Conservation (phyloP, 768 basidiomycete genomes). For the Russula sp. region DNA sequence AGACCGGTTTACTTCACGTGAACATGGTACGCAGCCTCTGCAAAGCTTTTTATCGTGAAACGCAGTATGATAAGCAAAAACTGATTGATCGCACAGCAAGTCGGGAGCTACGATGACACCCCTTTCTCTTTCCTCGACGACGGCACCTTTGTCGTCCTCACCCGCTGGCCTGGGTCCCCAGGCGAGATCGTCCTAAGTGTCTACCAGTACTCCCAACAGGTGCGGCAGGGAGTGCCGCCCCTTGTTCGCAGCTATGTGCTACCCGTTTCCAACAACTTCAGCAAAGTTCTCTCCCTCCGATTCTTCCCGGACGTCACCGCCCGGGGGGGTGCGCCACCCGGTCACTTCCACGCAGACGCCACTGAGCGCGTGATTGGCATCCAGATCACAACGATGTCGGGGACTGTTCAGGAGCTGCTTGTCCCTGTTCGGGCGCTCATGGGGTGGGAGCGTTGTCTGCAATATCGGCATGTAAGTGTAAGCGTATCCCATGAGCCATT, state of each 20-base stretch:
- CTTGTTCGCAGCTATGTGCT: background rate
- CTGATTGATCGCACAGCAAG: background rate
- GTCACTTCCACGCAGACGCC: slow-evolving; percentile 5
- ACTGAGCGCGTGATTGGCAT: background rate
- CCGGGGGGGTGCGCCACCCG: background rate
- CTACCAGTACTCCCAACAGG: background rate
- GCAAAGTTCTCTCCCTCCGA: background rate
- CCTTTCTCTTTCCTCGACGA: background rate
- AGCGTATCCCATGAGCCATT: background rate
- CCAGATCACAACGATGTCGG: background rate
- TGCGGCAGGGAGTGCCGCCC: background rate
- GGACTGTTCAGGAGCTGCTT: slow-evolving; percentile 1
- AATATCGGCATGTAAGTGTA: background rate
- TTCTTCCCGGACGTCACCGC: slow-evolving; percentile 10
- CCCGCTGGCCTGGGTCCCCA: background rate
- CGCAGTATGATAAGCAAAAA: background rate
- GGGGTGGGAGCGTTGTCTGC: background rate
- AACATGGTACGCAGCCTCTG: background rate
- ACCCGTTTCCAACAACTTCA: background rate
- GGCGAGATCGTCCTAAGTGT: slow-evolving; percentile 1
- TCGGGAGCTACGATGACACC: background rate
- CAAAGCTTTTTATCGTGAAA: background rate
- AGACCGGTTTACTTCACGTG: background rate
- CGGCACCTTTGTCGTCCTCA: background rate
- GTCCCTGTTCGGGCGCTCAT: slow-evolving; percentile 2